Base-by-base conservation (phyloP, 306 rosid genomes). In the Citrullus colocynthis region DNA sequence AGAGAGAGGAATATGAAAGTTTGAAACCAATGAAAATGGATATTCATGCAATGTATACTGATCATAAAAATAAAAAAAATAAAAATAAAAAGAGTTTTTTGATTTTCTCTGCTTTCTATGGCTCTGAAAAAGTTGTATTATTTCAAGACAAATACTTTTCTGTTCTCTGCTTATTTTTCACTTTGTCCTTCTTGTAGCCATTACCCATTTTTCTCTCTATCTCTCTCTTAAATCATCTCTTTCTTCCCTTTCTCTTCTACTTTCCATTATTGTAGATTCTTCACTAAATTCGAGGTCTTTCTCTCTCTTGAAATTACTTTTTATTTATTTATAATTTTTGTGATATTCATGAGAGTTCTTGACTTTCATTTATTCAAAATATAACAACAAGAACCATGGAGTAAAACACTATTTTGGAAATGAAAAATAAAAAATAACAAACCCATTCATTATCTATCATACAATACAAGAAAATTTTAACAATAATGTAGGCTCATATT, bases 21-120 rank as follows among this genome's bases (percentile, higher is more conserved):
- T 48, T 32, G 16, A 74, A 28, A 56, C 84, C 84, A 83, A 77
- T 83, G 72, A 69, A 2, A 39, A 18, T 10, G 6, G 12, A 9
- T 10, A 49, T 71, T 76, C 83, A 80, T 83, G 81, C 79, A 67
- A 10, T 48, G 52, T 15, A 67, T 67, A 1, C 76, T 77, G 83
- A 80, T 78, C 51, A 32, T 20, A 61, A 61, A 49, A 32, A 74
- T 4, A 3, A 18, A 51, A 69, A 73, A 7, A 51, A 16, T 32
- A 32, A 32, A 2, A 32, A 32, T 32, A 32, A 11, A 72, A 32
- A 36, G 78, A 54, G 8, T 74, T 49, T 2, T 2, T 74, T 54
- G 42, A 48, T 74, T 18, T 16, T 83, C 77, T 76, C 49, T 41
- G 21, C 66, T 70, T 66, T 71, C 71, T 34, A 49, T 34, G 81